Base-by-base conservation (phyloP, 441 rosid genomes). In the Eutrema salsugineum region DNA sequence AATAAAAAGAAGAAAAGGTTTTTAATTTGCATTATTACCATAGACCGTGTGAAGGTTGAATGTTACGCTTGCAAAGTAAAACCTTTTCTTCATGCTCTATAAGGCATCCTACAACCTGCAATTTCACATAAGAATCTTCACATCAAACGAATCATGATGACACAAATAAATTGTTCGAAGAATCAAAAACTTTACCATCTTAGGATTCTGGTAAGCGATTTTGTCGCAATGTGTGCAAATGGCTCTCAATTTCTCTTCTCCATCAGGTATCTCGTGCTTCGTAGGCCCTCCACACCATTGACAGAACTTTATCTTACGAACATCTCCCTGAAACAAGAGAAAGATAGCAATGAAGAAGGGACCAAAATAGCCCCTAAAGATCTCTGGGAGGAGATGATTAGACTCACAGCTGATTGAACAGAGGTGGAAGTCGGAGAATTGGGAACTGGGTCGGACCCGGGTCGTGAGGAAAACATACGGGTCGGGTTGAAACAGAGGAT, bases 251-350 rank as follows among this genome's bases (percentile, higher is more conserved):
- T 87, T 94, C 84, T 94, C 97, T 76, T 94, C 99, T 40, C 97
- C 97, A 39, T 86, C 82, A 40, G 97, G 99, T 35, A 91, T 80
- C 63, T 83, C 99, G 77, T 91, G 88, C 80, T 91, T 94, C 14
- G 91, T 88, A 16, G 85, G 80, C 40, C 93, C 97, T 66, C 99
- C 97, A 82, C 99, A 94, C 97, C 90, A 90, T 80, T 91, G 99
- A 77, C 99, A 94, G 73, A 91, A 94, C 63, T 85, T 90, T 70
- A 90, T 87, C 84, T 76, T 91, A 39, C 80, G 84, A 19, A 54
- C 87, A 78, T 78, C 85, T 0, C 86, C 93, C 99, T 94, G 80
- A 60, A 56, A 40, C 8, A 61, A 11, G 56, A 68, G 8, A 11
- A 51, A 43, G 6, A 30, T 6, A 74, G 35, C 54, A 47, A 8